Base-by-base conservation (phyloP, 352 stramenopile genomes). In the Phytophthora pistaciae region DNA sequence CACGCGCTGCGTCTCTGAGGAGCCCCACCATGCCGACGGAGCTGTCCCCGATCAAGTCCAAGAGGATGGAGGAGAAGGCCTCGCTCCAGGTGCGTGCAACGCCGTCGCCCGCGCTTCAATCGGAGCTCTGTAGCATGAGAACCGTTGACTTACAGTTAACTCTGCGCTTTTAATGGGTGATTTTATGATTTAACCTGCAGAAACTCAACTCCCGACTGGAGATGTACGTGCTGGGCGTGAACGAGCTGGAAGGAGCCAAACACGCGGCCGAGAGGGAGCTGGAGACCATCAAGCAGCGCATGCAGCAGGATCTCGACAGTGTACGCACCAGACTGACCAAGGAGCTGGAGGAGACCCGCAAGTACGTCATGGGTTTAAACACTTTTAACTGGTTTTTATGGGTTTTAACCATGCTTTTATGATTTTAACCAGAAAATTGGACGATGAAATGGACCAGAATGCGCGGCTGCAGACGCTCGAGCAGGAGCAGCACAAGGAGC, bases 21-120 rank as follows among this genome's bases (percentile, higher is more conserved):
- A 16, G 60, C 50, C 40, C 27, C 56, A 63, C 52, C 9, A 80
- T 92, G 85, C 70, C 83, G 68, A 89, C 78, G 29, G 75, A 84
- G 33, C 70, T 95, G 59, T 93, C 88, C 31, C 88, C 88, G 33
- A 95, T 95, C 66, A 95, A 95, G 73, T 92, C 85, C 29, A 93
- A 93, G 83, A 83, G 88, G 13, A 77, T 95, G 65, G 88, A 95
- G 75, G 88, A 95, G 68, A 95, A 95, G 69, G 76, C 80, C 42
- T 90, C 88, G 64, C 84, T 95, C 27, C 88, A 95, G 82, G 84
- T 91, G 60, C 55, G 70, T 78, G 4, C 31, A 49, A 9, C 13
- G n/a, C 38, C 11, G 48, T 20, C 18, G 40, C 10, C n/a, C 20
- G 40, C n/a, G 50, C 10, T 27, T 20, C 5, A 49, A 66, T 56